These are phyloP conservation scores for Panicum miliaceum DNA, from an alignment of 176 grass and related monocot genomes.

Conservation along the genomic window DNA sequence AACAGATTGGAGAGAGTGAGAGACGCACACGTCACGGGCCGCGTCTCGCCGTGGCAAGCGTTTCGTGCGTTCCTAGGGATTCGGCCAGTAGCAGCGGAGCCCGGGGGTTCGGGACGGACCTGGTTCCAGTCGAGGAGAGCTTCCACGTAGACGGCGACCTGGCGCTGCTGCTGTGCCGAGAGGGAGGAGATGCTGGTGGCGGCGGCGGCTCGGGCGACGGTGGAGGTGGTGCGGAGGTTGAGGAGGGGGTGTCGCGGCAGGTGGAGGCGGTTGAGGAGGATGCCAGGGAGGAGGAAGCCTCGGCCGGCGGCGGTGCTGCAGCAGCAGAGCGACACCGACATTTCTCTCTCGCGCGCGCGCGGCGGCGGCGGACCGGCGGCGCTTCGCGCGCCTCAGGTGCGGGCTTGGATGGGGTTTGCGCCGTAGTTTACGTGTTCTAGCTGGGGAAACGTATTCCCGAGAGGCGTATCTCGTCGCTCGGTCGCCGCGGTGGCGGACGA, in stretches of 20 bases:
- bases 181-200: slow-evolving; percentile 24
- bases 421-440: neutral
- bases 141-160: slow-evolving; percentile 71
- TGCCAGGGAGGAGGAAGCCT: slow-evolving; percentile 21
- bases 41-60: neutral
- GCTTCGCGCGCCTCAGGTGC: neutral
- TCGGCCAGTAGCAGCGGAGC: neutral
- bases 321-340: slow-evolving; percentile 59
- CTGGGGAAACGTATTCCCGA: neutral
- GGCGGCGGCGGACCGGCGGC: neutral
- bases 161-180: slow-evolving; percentile 66
- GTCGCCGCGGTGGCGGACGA: too few species aligned
- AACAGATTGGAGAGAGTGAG: slow-evolving; percentile 13
- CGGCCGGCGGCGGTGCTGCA: slow-evolving; percentile 25
- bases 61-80: neutral
- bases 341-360: neutral
- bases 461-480: too few species aligned
- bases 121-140: slow-evolving; percentile 89
- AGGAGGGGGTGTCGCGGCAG: neutral
- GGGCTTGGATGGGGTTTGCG: neutral
- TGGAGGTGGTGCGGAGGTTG: neutral
- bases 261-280: neutral
- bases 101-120: slow-evolving; percentile 32
- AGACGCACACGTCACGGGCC: neutral
- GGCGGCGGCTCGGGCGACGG: slow-evolving; percentile 7